Evolutionary conservation across 768 basidiomycete genomes (phyloP).

Genomic region (Tulasnella sp.): DNA sequence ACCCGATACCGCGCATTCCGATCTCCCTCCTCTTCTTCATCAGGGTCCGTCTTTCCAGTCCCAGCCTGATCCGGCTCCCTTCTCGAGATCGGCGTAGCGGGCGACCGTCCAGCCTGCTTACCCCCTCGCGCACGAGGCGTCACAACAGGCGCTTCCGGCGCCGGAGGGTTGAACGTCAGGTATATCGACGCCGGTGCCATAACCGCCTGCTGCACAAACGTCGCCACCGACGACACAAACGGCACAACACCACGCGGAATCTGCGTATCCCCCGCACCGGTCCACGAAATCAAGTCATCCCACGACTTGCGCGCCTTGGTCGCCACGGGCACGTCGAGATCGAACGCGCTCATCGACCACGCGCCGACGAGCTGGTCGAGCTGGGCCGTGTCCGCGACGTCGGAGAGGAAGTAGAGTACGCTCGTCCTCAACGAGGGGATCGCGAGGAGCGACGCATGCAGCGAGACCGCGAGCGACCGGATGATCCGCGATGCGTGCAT

Average conservation of each 20-base stretch:
- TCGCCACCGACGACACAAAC: conserved; percentile 28
- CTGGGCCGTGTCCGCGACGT: conserved; percentile 38
- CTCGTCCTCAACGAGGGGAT: conserved; percentile 36
- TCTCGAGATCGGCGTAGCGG: background rate
- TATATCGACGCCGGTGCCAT: conserved; percentile 53
- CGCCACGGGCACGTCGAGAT: conserved; percentile 54
- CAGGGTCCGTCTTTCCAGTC: conserved; percentile 31
- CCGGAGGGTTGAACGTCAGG: conserved; percentile 46
- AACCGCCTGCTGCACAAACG: conserved; percentile 42
- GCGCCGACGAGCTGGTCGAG: conserved; percentile 50
- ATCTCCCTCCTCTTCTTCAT: conserved; percentile 60
- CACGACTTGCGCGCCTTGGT: conserved; percentile 41
- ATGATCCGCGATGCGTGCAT: conserved; percentile 70
- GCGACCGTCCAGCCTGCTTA: background rate
- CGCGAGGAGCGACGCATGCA: conserved; percentile 55
- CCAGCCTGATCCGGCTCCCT: background rate
- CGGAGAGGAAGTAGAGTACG: conserved; percentile 41
- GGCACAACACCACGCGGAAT: background rate
- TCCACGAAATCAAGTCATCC: conserved; percentile 23
- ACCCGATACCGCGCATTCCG: conserved; percentile 56
- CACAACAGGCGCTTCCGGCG: conserved; percentile 13
- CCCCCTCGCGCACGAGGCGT: background rate
- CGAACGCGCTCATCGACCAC: conserved; percentile 62
- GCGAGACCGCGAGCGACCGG: conserved; percentile 42
- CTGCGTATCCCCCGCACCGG: background rate